Base-by-base conservation (phyloP, 148 eudicot genomes). In the Suaeda aralocaspica region DNA sequence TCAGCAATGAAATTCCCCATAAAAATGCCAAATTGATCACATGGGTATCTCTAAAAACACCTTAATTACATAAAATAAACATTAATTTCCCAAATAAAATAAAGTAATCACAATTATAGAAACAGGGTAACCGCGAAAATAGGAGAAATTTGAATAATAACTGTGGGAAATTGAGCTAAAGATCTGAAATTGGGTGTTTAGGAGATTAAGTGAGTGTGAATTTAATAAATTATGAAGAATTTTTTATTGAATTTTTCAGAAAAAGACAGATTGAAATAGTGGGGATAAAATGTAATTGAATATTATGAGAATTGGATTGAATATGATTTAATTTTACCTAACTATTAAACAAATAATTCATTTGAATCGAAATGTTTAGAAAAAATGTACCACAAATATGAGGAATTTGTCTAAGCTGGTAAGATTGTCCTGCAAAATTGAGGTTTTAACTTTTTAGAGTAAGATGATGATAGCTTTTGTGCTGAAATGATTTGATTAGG, bases 161-260 rank as follows among this genome's bases (percentile, higher is more conserved):
- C 30, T 26, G 34, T 14, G 15, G 18, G 18, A 55, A 16, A 45
- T 74, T 61, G 57, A 76, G 70, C 74, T 76, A 33, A 64, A 44
- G 58, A 74, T 74, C 78, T 58, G 69, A 29, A 64, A 41, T 67
- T 42, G 56, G 56, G 41, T 42, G 58, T 42, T 21, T 42, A 16
- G 51, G 30, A 45, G 30, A 42, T 44, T 30, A 56, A 28, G 56
- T 11, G 25, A 36, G 33, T 56, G 44, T 55, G 2, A 59, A 67
- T 33, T 24, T 57, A 36, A 41, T 12, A n/a, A n/a, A n/a, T n/a
- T n/a, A n/a, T n/a, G n/a, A n/a, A n/a, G n/a, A n/a, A n/a, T n/a
- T n/a, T n/a, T n/a, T n/a, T 16, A 36, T 1, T 44, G 59, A 41
- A 28, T 42, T 24, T 55, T 9, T 50, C 6, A 31, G 44, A 70